phyloP scores from a whole-genome alignment of 2,329 filamentous ascomycete genomes.

The Neofusicoccum umdonicola region DNA sequence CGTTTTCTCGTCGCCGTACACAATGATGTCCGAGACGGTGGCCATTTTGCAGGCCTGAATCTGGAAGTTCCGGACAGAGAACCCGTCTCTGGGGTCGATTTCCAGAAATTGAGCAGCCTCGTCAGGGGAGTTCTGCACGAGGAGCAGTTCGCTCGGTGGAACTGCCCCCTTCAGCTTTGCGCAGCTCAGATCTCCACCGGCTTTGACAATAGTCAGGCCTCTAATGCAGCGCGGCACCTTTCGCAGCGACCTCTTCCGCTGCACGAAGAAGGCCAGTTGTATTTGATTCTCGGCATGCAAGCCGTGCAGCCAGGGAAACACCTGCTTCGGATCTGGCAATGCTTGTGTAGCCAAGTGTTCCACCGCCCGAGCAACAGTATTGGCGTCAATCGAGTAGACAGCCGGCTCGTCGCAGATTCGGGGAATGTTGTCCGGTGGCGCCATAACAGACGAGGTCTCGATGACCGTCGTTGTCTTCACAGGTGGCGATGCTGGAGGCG shows the following conservation, averaged over 20 bases:
- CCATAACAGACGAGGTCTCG: conserved; percentile 67
- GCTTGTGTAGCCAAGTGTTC: conserved; percentile 75
- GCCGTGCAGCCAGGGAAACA: conserved; percentile 97
- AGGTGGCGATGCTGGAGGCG: conserved; percentile 58
- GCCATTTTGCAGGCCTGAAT: conserved; percentile 90
- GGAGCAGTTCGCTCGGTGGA: conserved; percentile 74
- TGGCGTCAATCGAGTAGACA: conserved; percentile 71
- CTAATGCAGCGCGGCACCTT: conserved; percentile 74
- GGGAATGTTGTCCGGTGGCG: conserved; percentile 59
- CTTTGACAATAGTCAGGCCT: conserved; percentile 82
- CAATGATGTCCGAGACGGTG: conserved; percentile 83
- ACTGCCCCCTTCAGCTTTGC: conserved; percentile 85
- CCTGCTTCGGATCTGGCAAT: conserved; percentile 76
- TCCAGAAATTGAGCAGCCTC: conserved; percentile 67
- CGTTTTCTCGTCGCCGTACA: conserved; percentile 75
- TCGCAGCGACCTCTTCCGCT: conserved; percentile 68
- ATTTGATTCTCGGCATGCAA: conserved; percentile 84
- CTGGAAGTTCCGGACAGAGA: conserved; percentile 95
- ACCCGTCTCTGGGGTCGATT: conserved; percentile 82
- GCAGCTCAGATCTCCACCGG: conserved; percentile 71
- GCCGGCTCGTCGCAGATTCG: conserved; percentile 54
- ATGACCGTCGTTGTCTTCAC: conserved; percentile 52
- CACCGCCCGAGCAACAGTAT: conserved; percentile 68
- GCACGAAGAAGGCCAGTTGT: conserved; percentile 85
- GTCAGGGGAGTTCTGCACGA: conserved; percentile 42